Conservation (phyloP, 2,329 filamentous ascomycete species). For the Fusarium caatingaense region DNA sequence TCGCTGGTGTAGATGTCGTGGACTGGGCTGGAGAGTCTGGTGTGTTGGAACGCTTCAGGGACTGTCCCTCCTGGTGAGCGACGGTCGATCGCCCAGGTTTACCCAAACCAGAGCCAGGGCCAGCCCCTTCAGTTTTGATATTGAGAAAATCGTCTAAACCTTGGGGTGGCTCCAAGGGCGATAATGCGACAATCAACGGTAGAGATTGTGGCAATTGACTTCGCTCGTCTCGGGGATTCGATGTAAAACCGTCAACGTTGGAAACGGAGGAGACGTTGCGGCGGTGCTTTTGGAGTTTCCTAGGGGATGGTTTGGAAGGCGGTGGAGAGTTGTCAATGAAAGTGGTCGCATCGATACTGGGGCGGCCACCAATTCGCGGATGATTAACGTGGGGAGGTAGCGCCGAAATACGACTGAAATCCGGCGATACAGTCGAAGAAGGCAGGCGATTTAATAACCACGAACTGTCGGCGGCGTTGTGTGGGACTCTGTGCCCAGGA, state of each 20-base stretch:
- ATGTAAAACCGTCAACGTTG: slow-evolving; percentile 20
- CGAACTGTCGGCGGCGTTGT: slow-evolving; percentile 55
- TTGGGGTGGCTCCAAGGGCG: slow-evolving; percentile 41
- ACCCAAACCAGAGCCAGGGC: slow-evolving; percentile 45
- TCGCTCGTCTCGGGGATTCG: slow-evolving; percentile 22
- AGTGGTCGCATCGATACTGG: slow-evolving; percentile 58
- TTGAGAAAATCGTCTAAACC: slow-evolving; percentile 39
- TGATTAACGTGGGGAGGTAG: slow-evolving; percentile 48
- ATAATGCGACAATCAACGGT: slow-evolving; percentile 44
- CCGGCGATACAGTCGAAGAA: slow-evolving; percentile 59
- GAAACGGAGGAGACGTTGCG: slow-evolving; percentile 46
- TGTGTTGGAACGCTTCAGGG: slow-evolving; percentile 36
- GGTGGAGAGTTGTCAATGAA: slow-evolving; percentile 48
- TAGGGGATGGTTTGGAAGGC: slow-evolving; percentile 48
- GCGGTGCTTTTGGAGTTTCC: slow-evolving; percentile 54
- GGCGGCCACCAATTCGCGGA: slow-evolving; percentile 54
- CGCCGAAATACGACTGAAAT: slow-evolving; percentile 55
- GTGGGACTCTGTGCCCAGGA: slow-evolving; percentile 41
- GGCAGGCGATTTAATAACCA: slow-evolving; percentile 66
- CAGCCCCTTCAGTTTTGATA: slow-evolving; percentile 43
- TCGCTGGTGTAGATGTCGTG: slow-evolving; percentile 31
- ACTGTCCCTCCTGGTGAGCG: slow-evolving; percentile 46
- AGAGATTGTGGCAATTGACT: slow-evolving; percentile 34
- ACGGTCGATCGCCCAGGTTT: slow-evolving; percentile 40
- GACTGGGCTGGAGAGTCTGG: slow-evolving; percentile 30